Base-by-base conservation (phyloP, 192 early-diverging fungal species). In the Radiomyces spectabilis region DNA sequence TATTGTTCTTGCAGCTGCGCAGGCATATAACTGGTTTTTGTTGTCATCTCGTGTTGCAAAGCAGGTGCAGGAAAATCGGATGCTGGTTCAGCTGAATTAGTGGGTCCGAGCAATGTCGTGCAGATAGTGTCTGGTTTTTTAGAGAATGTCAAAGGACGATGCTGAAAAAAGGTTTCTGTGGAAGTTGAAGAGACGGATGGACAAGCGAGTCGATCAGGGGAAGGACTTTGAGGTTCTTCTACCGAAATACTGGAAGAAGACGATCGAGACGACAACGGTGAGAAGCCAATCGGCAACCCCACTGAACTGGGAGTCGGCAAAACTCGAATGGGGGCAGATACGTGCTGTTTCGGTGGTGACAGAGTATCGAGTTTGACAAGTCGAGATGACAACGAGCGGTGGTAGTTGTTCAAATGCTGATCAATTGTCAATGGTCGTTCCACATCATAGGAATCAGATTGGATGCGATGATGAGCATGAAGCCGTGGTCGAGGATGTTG, bases 391-490 rank as follows among this genome's bases (percentile, higher is more conserved):
- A 48, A 15, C 24, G 46, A 21, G 19, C 52, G 57, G 29, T 65
- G 63, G 41, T 65, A 57, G 25, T 65, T 57, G 26, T 47, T 34
- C 25, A 65, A 51, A 41, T 65, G 63, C 12, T 58, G 63, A 33
- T 58, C 55, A 53, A 59, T 65, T 34, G 63, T 65, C 40, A 59
- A 47, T 18, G 55, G 55, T 40, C 51, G 42, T 34, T 53, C 44
- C 9, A 61, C 33, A 24, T 26, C 41, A 25, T 35, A 27, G 33
- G 63, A 41, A 30, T 65, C 63, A 18, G 63, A 65, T 6, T 37
- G 50, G 26, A 65, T 59, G 12, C 63, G 37, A 49, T 65, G 63
- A 31, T 65, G 55, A 16, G 63, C 57, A 54, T 59, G 63, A 18
- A 59, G 45, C 12, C 51, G 49, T 13, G 55, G 63, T 31, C 44